A percentile compares a stretch with the other conserved stretches of the same genome.
These are phyloP conservation scores for Lachnellula hyalina DNA, from an alignment of 2,329 filamentous ascomycete genomes.

Conservation along the genomic window DNA sequence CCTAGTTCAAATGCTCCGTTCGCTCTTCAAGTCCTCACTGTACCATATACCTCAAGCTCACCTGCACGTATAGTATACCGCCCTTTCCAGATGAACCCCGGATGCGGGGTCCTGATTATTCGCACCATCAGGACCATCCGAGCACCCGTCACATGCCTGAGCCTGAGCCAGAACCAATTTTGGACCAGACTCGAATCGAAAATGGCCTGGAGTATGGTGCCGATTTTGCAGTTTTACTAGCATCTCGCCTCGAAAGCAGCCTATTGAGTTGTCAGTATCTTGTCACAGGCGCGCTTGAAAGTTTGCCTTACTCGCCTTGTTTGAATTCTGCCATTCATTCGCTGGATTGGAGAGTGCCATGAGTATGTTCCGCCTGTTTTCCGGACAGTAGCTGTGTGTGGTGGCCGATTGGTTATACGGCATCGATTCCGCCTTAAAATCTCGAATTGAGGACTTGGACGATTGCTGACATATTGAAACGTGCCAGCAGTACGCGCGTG, in stretches of 20 bases:
- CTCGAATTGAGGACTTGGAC: neutral
- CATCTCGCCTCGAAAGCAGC: neutral
- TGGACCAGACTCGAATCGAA: neutral
- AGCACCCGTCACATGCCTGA: neutral
- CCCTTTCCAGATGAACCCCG: neutral
- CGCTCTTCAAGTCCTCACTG: neutral
- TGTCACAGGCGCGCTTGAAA: neutral
- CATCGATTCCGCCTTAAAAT: neutral
- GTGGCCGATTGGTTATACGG: neutral
- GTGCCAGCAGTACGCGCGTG: neutral
- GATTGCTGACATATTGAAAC: neutral
- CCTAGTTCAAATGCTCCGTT: neutral
- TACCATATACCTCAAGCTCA: neutral
- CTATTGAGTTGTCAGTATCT: neutral
- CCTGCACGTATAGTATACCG: neutral
- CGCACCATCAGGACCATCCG: neutral
- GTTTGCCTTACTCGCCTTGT: neutral
- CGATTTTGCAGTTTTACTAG: neutral
- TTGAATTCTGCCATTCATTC: neutral
- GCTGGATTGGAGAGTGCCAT: neutral
- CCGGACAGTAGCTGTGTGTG: neutral
- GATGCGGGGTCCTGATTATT: neutral
- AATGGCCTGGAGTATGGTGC: neutral
- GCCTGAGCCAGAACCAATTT: too few relatives aligned
- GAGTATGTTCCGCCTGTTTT: neutral